Evolutionary conservation across 2,329 filamentous ascomycete genomes (phyloP).

Genomic region (Coniosporium tulheliwenetii): DNA sequence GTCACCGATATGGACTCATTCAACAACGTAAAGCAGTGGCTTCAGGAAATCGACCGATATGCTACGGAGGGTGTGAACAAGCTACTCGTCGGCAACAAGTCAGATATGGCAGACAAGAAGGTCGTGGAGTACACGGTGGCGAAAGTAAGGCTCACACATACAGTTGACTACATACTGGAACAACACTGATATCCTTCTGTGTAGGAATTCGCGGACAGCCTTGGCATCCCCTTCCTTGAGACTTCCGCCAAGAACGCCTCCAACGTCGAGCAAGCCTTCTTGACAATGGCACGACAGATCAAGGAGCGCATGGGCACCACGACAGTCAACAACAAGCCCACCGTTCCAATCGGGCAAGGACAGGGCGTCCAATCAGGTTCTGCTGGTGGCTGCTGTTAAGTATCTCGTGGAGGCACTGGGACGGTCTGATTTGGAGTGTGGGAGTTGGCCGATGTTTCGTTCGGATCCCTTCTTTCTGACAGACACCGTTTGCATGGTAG

Average conservation of each 20-base stretch:
- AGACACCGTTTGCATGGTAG: too few relatives aligned
- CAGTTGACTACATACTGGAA: too few relatives aligned
- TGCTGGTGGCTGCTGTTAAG: conserved; percentile 82
- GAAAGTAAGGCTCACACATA: conserved; percentile 48
- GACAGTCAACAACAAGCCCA: conserved; percentile 95
- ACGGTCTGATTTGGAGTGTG: too few relatives aligned
- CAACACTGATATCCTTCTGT: background rate
- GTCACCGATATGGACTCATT: conserved; percentile 99
- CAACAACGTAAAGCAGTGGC: conserved; percentile 99
- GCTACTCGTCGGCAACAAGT: conserved; percentile 98
- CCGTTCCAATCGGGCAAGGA: conserved; percentile 87
- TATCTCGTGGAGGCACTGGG: conserved; percentile 4
- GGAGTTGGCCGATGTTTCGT: too few relatives aligned
- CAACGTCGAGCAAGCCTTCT: conserved; percentile 98
- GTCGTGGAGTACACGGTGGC: conserved; percentile 98
- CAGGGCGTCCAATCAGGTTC: conserved; percentile 83
- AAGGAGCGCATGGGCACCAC: conserved; percentile 99
- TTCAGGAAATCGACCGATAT: conserved; percentile 98
- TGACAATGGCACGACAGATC: conserved; percentile 99
- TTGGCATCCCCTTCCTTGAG: conserved; percentile 98
- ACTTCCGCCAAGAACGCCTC: conserved; percentile 99
- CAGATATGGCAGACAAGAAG: conserved; percentile 99
- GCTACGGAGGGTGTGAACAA: conserved; percentile 99
- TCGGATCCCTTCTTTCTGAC: too few relatives aligned
- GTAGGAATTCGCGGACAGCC: conserved; percentile 95